Conservation (phyloP, 345 rosid genomes). For the Eutrema heterophyllum region DNA sequence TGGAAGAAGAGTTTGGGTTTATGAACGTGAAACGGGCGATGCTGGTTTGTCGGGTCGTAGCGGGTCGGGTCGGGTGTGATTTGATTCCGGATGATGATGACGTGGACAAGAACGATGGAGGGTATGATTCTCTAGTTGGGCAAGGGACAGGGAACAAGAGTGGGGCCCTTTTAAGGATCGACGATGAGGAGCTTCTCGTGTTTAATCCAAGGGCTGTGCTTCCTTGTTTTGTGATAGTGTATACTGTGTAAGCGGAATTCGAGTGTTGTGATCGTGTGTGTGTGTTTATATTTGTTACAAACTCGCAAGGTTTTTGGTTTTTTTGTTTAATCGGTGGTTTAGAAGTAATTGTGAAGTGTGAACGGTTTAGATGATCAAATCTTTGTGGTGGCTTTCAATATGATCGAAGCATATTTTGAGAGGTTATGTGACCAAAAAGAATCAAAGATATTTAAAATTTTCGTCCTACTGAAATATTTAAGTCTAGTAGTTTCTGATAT, state of each 20-base stretch:
- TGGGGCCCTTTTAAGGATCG: constrained; percentile 44
- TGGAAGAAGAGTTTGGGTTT: constrained; percentile 81
- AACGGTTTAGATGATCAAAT: neutral
- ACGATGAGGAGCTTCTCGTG: constrained; percentile 79
- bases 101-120: constrained; percentile 52
- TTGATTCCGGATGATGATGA: constrained; percentile 38
- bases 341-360: constrained; percentile 23
- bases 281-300: constrained; percentile 2
- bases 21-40: constrained; percentile 93
- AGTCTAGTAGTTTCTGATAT: neutral
- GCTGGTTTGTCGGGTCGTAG: constrained; percentile 72
- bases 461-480: neutral
- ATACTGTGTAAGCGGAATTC: constrained; percentile 34
- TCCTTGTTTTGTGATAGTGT: constrained; percentile 93
- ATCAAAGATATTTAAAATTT: neutral
- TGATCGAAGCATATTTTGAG: neutral
- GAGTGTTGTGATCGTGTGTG: constrained; percentile 16
- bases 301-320: neutral
- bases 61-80: constrained; percentile 80
- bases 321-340: neutral
- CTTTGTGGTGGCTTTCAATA: constrained; percentile 4
- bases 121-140: constrained; percentile 66
- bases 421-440: neutral
- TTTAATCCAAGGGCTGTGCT: constrained; percentile 98
- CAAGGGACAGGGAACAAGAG: constrained; percentile 40